Evolutionary conservation across 2,329 filamentous ascomycete genomes (phyloP).

Genomic region (Rhinocladiella mackenziei): DNA sequence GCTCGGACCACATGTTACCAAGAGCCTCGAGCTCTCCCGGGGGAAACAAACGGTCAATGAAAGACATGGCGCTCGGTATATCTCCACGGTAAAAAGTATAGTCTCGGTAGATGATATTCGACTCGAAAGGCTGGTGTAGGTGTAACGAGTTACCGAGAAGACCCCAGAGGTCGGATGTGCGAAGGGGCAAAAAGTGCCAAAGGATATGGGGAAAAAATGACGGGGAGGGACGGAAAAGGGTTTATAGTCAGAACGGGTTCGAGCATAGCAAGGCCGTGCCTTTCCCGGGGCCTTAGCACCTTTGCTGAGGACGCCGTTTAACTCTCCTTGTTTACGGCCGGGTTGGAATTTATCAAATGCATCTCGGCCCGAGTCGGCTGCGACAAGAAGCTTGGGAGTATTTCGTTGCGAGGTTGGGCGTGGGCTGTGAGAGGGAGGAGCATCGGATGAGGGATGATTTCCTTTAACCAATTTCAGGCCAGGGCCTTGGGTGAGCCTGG

Average conservation of each 20-base stretch:
- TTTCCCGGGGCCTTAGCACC: constrained; percentile 1
- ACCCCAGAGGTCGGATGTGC: constrained; percentile 12
- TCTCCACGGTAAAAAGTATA: background rate
- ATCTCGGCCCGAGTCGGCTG: constrained; percentile 15
- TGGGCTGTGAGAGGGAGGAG: constrained; percentile 3
- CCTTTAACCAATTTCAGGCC: constrained; percentile 8
- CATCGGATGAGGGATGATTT: constrained; percentile 10
- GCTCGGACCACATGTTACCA: constrained; percentile 23
- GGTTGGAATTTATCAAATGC: constrained; percentile 1
- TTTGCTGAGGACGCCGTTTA: background rate
- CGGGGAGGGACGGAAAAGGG: constrained; percentile 17
- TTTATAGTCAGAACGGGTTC: constrained; percentile 14
- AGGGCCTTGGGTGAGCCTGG: background rate
- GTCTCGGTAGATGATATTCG: no score
- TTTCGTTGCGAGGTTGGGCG: background rate
- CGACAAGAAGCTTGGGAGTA: background rate
- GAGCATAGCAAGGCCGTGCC: constrained; percentile 1
- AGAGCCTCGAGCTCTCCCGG: constrained; percentile 23
- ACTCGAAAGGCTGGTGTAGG: background rate
- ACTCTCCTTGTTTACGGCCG: constrained; percentile 18
- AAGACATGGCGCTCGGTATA: constrained; percentile 15
- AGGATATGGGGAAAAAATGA: no score
- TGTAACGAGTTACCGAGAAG: constrained; percentile 1
- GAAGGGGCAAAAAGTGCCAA: constrained; percentile 7
- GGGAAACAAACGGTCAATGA: constrained; percentile 21